phyloP scores from a whole-genome alignment of 2,329 filamentous ascomycete species.

The Emergomyces africanus region DNA sequence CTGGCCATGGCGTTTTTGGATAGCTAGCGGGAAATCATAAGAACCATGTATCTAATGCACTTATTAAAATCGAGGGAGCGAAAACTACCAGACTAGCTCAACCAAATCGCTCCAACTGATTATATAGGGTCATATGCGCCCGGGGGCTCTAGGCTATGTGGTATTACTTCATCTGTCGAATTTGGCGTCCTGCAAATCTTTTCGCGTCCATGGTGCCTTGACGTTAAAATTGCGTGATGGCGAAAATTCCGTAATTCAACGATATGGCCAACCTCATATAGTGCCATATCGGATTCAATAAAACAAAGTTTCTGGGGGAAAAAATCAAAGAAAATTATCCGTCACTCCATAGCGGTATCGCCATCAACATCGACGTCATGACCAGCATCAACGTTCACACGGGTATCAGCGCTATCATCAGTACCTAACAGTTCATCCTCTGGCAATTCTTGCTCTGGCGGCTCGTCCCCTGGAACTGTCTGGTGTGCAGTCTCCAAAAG shows the following conservation, averaged over 20 bases:
- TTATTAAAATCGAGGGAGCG: background rate
- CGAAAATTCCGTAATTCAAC: background rate
- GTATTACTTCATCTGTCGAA: background rate
- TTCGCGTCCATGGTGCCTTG: background rate
- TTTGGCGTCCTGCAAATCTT: background rate
- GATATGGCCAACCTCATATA: background rate
- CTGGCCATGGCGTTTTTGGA: background rate
- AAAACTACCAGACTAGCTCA: background rate
- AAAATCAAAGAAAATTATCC: background rate
- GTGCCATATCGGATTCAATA: background rate
- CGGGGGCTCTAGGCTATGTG: background rate
- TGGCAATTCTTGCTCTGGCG: background rate
- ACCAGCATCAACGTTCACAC: background rate
- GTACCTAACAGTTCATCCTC: background rate
- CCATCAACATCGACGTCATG: slow-evolving; percentile 4
- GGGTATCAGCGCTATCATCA: background rate
- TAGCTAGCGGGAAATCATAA: too few species aligned
- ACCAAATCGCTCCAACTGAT: background rate
- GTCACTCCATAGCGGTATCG: slow-evolving; percentile 5
- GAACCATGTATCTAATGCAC: too few species aligned
- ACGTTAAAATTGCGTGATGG: background rate
- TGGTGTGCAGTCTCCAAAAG: slow-evolving; percentile 4
- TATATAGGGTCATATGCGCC: background rate
- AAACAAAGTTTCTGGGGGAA: background rate
- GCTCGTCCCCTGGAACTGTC: background rate